Evolutionary conservation across 805 yeast species (phyloP).

Genomic region (Candida nitratophila): DNA sequence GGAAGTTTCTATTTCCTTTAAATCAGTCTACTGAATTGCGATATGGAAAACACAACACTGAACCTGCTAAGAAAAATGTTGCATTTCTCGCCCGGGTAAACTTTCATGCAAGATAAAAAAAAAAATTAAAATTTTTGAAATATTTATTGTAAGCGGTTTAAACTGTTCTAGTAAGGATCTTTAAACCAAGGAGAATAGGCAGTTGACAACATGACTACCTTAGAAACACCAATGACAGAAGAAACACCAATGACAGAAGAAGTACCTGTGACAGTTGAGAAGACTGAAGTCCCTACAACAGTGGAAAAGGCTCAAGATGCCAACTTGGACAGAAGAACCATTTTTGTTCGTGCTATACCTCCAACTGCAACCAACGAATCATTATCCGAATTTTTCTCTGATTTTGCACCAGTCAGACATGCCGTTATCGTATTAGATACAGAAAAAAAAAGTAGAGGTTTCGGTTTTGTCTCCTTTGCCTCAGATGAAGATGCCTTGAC

Average conservation of each 20-base stretch:
- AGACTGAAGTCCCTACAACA: background rate
- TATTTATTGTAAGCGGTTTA: background rate
- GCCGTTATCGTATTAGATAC: conserved; percentile 83
- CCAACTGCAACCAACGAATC: conserved; percentile 73
- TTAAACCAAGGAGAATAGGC: too few species aligned
- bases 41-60: too few species aligned
- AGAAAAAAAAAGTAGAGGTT: conserved; percentile 77
- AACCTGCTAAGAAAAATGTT: background rate
- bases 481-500: conserved; percentile 74
- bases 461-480: conserved; percentile 91
- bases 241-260: background rate
- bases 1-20: too few species aligned
- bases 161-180: too few species aligned
- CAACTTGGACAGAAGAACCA: conserved; percentile 49
- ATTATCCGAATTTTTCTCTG: conserved; percentile 78
- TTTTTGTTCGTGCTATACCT: conserved; percentile 86
- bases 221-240: too few species aligned
- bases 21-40: too few species aligned
- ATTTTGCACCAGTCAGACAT: conserved; percentile 91
- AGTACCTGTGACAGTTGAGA: background rate
- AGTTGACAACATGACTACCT: too few species aligned
- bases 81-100: background rate
- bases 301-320: conserved; percentile 10
- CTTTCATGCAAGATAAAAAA: conserved; percentile 1
- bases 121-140: background rate